A percentile compares a stretch with the other conserved stretches of the same genome.
Evolutionary conservation across 495 filamentous ascomycete genomes (phyloP).

Genomic region (Geoglossum glabrum): DNA sequence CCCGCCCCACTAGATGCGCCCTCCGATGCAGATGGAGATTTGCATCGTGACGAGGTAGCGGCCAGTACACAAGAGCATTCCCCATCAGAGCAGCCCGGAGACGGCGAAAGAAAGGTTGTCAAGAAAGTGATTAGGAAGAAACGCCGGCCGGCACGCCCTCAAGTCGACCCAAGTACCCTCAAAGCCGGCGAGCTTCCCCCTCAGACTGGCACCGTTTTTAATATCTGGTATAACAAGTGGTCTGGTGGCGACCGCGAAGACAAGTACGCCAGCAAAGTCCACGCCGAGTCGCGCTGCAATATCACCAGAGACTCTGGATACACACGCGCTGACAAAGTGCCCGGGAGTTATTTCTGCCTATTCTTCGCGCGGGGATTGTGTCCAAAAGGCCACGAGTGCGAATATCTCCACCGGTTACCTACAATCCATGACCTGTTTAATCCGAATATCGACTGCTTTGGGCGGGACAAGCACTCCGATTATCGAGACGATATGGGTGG

Average conservation of each 20-base stretch:
- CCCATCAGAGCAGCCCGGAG: slow-evolving; percentile 21
- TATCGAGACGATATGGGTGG: slow-evolving; percentile 96
- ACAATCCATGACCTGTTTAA: slow-evolving; percentile 67
- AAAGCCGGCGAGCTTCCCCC: slow-evolving; percentile 58
- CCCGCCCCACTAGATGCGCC: not conserved
- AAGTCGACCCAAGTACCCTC: slow-evolving; percentile 70
- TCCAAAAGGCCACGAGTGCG: slow-evolving; percentile 74
- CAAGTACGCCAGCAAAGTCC: slow-evolving; percentile 56
- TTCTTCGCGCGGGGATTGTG: slow-evolving; percentile 76
- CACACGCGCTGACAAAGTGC: slow-evolving; percentile 63
- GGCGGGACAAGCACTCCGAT: slow-evolving; percentile 66
- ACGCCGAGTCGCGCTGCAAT: slow-evolving; percentile 62
- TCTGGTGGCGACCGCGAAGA: slow-evolving; percentile 85
- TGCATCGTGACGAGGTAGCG: not conserved
- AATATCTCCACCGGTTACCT: slow-evolving; percentile 82
- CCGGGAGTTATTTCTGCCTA: slow-evolving; percentile 76
- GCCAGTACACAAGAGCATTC: slow-evolving; percentile 8
- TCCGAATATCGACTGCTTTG: slow-evolving; percentile 85
- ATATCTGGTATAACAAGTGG: slow-evolving; percentile 96
- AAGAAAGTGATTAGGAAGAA: slow-evolving; percentile 38
- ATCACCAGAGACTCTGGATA: slow-evolving; percentile 68
- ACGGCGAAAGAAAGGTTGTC: slow-evolving; percentile 35
- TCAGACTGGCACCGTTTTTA: slow-evolving; percentile 85
- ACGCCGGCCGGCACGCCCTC: slow-evolving; percentile 44
- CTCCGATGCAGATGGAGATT: not conserved